Base-by-base conservation (phyloP, 192 early-diverging fungal species). In the Mortierella antarctica region DNA sequence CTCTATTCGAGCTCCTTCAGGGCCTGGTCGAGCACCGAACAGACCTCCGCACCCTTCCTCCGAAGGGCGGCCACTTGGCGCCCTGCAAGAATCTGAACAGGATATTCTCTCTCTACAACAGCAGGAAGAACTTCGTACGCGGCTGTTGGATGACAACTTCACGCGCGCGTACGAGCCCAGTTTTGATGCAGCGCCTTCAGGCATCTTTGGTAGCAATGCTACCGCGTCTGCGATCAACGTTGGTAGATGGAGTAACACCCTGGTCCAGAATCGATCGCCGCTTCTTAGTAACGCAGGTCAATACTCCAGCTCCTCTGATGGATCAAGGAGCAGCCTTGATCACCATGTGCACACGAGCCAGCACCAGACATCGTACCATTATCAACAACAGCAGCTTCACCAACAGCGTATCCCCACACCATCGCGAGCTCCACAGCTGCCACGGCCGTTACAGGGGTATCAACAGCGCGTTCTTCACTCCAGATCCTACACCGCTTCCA, bases 111-210 rank as follows among this genome's bases (percentile, higher is more conserved):
- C 31, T 3, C 31, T 2, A 31, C 31, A 31, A 31, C 31, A 31
- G 31, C 31, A 31, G 31, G 21, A 65, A 17, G 31, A 67, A 12
- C 58, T 74, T 7, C 65, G 44, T 39, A 67, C 65, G 1, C 65
- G 58, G 8, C 40, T 74, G 11, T 41, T 74, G 13, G 31, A 67
- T 39, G 73, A 74, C 21, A 14, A 57, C 59, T 74, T 74, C 49
- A 42, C 73, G 13, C 63, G 64, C 9, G 52, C 14, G 8, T 74
- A 74, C 39, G 15, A 46, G 18, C 73, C 73, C 7, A 67, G 46
- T 39, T 67, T 59, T 40, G 13, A 67, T 11, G 46, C 58, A 21
- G 31, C 21, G 0, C 46, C 57, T 5, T 46, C 54, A 1, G 14
- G 42, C 46, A 70, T 21, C 17, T 42, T 53, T 47, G 12, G 15